A percentile compares a stretch with the other conserved stretches of the same genome.
These are phyloP conservation scores for Trametes coccinea DNA, from an alignment of 768 basidiomycete species.

Conservation along the genomic window DNA sequence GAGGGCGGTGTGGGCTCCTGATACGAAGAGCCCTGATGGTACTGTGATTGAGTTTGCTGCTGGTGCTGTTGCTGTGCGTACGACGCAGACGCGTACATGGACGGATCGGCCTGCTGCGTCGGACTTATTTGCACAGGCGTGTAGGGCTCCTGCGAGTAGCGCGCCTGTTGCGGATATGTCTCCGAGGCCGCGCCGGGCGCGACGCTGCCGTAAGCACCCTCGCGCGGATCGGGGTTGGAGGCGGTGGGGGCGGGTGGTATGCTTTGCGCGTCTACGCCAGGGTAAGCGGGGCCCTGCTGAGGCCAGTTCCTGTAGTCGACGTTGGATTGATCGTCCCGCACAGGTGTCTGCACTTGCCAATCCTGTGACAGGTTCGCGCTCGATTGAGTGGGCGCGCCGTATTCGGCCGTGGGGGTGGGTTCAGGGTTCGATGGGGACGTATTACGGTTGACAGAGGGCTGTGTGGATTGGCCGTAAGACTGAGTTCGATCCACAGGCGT, in stretches of 20 bases:
- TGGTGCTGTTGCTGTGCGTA: slow-evolving; percentile 38
- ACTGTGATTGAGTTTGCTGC: slow-evolving; percentile 28
- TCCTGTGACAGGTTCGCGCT: slow-evolving; percentile 21
- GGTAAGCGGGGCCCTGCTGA: slow-evolving; percentile 20
- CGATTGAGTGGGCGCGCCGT: slow-evolving; percentile 21
- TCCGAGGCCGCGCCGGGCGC: slow-evolving; percentile 19
- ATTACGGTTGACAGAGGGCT: slow-evolving; percentile 53
- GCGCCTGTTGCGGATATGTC: slow-evolving; percentile 17
- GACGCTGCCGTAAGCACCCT: slow-evolving; percentile 23
- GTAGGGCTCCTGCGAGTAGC: slow-evolving; percentile 25
- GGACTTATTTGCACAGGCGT: slow-evolving; percentile 26
- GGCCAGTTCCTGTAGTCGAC: slow-evolving; percentile 30
- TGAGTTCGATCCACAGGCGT: slow-evolving; percentile 41
- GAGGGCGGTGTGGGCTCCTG: slow-evolving; percentile 32
- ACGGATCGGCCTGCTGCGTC: slow-evolving; percentile 34
- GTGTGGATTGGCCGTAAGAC: slow-evolving; percentile 42
- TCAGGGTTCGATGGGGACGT: slow-evolving; percentile 24
- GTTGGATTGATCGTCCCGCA: slow-evolving; percentile 24
- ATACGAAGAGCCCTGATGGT: slow-evolving; percentile 27
- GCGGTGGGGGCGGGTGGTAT: slow-evolving; percentile 18
- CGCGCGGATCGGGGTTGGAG: slow-evolving; percentile 21
- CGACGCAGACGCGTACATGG: slow-evolving; percentile 34
- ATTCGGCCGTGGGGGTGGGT: slow-evolving; percentile 18
- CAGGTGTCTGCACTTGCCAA: slow-evolving; percentile 26
- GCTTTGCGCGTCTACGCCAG: slow-evolving; percentile 24